These are phyloP conservation scores for Quercus variabilis DNA, from an alignment of 306 rosid species.

Conservation along the genomic window DNA sequence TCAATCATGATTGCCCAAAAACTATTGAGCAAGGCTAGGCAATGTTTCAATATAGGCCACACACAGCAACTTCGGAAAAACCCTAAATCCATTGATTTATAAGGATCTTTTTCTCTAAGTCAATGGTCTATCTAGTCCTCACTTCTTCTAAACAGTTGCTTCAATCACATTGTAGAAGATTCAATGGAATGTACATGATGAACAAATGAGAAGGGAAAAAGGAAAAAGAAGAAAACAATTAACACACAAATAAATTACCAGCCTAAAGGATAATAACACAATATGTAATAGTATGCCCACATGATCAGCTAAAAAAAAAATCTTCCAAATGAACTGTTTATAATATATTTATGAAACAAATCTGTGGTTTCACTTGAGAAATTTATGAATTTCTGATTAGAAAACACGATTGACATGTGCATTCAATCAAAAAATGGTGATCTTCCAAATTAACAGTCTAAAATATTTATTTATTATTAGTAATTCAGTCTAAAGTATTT, in stretches of 20 bases:
- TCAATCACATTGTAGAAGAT: neutral
- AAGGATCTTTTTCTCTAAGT: neutral
- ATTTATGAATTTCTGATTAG: neutral
- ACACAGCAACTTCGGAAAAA: neutral
- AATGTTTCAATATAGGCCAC: neutral
- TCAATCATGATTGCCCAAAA: constrained; percentile 10
- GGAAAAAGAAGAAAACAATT: too few relatives aligned
- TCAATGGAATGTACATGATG: neutral
- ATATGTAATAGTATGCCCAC: neutral
- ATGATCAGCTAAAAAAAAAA: neutral
- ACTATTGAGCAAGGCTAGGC: neutral
- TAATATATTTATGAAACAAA: neutral
- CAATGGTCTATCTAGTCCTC: neutral
- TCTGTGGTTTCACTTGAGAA: neutral
- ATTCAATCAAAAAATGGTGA: neutral
- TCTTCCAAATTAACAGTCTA: neutral
- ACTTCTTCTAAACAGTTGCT: neutral
- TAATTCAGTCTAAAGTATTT: too few relatives aligned
- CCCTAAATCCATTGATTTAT: neutral
- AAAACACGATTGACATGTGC: constrained; percentile 2
- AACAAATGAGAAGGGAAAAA: neutral
- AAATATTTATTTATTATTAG: neutral
- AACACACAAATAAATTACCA: neutral
- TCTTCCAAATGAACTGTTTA: neutral
- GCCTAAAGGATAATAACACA: neutral